Evolutionary conservation across 192 early-diverging fungal genomes (phyloP), one percentile per base, ranked within the genome.

Genomic region (Podila minutissima): DNA sequence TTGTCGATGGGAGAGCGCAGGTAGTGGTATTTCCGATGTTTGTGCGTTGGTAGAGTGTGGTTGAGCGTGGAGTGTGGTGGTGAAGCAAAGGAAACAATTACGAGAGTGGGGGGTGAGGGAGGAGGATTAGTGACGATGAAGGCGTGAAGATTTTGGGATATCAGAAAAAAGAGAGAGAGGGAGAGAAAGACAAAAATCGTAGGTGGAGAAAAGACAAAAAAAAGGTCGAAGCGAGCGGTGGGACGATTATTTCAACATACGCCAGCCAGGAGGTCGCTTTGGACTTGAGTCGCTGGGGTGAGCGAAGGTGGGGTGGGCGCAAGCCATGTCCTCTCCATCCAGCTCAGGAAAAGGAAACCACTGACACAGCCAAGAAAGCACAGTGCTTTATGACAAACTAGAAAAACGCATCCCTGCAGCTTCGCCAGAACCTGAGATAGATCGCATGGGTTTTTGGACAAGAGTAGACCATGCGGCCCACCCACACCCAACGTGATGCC

Each of bases 61-160:
- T 74, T 41, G 59, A 41, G 60, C 38, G 28, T 20, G 46, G 58
- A 38, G 60, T 64, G 28, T 11, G 32, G 53, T 74, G 72, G 61
- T 59, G 72, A 17, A 41, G 62, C 3, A 46, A 35, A 46, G 19
- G 33, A 61, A 74, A 53, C 41, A 49, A 66, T 46, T 46, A 46
- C 41, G 26, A 28, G 55, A 58, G n/a, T 2, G 22, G 66, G 66
- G 61, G 33, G 26, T n/a, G 62, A 64, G 62, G 62, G 60, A 58
- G 13, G 31, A 60, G 24, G 28, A 31, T 31, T 19, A 60, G 59
- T 60, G 59, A 19, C 15, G 22, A 17, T 29, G 59, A 11, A 7
- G n/a, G 24, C 31, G 59, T 29, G 31, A 60, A 31, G 59, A 32
- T 29, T 29, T 29, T 28, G 55, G 55, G 26, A 22, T 55, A 13